Evolutionary conservation across 768 basidiomycete genomes (phyloP).

Genomic region (Leccinum uliginosum): DNA sequence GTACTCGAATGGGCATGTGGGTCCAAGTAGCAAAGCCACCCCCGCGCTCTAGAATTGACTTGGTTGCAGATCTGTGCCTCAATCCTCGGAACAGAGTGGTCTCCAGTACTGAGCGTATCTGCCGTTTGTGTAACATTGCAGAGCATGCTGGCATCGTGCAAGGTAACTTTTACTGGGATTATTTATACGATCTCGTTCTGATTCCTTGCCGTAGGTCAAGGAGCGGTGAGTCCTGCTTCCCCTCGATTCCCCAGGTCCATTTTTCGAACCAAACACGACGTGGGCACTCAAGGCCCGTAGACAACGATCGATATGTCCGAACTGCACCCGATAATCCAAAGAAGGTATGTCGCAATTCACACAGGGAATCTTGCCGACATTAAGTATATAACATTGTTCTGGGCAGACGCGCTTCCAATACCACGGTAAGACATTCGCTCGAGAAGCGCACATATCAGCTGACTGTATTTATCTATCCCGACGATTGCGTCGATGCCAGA

Average conservation of each 20-base stretch:
- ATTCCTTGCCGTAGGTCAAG: slow-evolving; percentile 39
- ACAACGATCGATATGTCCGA: slow-evolving; percentile 79
- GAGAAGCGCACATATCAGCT: slow-evolving; percentile 4
- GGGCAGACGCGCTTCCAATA: slow-evolving; percentile 74
- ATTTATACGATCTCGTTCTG: neutral
- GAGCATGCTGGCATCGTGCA: slow-evolving; percentile 91
- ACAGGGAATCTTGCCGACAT: neutral
- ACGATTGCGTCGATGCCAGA: slow-evolving; percentile 32
- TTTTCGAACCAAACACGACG: slow-evolving; percentile 6
- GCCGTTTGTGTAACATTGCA: slow-evolving; percentile 83
- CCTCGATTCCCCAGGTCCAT: neutral
- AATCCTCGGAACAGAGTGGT: slow-evolving; percentile 87
- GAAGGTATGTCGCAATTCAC: slow-evolving; percentile 49
- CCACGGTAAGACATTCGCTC: slow-evolving; percentile 50
- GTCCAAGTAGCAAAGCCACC: slow-evolving; percentile 14
- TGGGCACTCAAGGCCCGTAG: slow-evolving; percentile 52
- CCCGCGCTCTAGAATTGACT: slow-evolving; percentile 15
- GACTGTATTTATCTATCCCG: slow-evolving; percentile 11
- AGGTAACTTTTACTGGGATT: slow-evolving; percentile 42
- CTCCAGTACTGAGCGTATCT: slow-evolving; percentile 79
- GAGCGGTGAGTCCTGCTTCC: slow-evolving; percentile 52
- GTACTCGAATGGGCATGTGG: slow-evolving; percentile 83
- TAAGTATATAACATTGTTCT: slow-evolving; percentile 10
- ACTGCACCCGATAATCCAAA: slow-evolving; percentile 82
- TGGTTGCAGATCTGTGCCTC: slow-evolving; percentile 74